phyloP scores from a whole-genome alignment of 306 rosid species.

The Hippophae gyantsensis region DNA sequence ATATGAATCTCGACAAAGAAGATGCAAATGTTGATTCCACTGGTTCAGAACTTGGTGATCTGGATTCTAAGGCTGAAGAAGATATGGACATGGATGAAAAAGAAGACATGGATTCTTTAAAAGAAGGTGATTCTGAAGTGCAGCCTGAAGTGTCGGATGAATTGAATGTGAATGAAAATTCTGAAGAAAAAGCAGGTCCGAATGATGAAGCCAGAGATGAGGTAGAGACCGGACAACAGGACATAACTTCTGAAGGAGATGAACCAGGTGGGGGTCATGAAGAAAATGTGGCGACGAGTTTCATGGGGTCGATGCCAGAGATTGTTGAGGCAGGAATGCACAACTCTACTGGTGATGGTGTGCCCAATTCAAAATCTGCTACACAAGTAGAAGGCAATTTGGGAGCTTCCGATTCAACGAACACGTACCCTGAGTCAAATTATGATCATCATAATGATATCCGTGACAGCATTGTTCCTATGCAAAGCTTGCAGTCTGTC shows the following conservation, averaged over 20 bases:
- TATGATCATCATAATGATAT: slow-evolving; percentile 32
- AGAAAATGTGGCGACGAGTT: slow-evolving; percentile 35
- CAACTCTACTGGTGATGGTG: slow-evolving; percentile 28
- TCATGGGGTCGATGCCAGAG: slow-evolving; percentile 30
- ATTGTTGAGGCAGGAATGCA: slow-evolving; percentile 31
- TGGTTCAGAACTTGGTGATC: slow-evolving; percentile 46
- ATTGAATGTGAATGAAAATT: slow-evolving; percentile 26
- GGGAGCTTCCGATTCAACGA: slow-evolving; percentile 34
- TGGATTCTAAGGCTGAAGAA: slow-evolving; percentile 39
- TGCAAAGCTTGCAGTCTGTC: slow-evolving; percentile 49
- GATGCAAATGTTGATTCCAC: slow-evolving; percentile 43
- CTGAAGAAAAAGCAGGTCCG: slow-evolving; percentile 33
- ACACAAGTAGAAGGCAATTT: slow-evolving; percentile 40
- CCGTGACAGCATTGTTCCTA: slow-evolving; percentile 36
- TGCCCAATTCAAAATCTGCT: slow-evolving; percentile 31
- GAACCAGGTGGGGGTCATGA: slow-evolving; percentile 28
- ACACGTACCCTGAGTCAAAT: slow-evolving; percentile 39
- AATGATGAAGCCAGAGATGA: slow-evolving; percentile 66
- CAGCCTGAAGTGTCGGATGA: slow-evolving; percentile 32
- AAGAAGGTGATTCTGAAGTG: slow-evolving; percentile 41
- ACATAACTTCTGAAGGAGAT: slow-evolving; percentile 42
- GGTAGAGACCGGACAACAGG: slow-evolving; percentile 35
- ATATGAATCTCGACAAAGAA: slow-evolving; percentile 49
- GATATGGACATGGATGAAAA: slow-evolving; percentile 44
- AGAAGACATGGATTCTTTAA: slow-evolving; percentile 36